These are phyloP conservation scores for Globisporangium cystogenes DNA, from an alignment of 352 stramenopile species.

Conservation along the genomic window DNA sequence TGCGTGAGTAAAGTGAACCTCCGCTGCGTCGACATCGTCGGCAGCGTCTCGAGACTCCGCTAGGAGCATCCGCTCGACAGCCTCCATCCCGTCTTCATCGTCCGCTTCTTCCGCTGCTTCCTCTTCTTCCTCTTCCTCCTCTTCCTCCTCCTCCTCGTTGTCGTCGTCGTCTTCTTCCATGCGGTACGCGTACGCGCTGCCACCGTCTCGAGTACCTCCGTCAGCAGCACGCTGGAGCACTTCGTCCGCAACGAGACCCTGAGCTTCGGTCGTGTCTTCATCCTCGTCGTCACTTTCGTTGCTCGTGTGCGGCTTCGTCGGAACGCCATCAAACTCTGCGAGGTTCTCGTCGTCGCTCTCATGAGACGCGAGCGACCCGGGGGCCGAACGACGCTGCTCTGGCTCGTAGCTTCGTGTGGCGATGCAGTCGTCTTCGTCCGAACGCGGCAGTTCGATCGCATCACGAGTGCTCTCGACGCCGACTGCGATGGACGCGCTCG, in stretches of 20 bases:
- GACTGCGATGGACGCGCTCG: no score
- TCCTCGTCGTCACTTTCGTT: background rate
- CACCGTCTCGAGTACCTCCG: background rate
- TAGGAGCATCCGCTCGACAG: slow-evolving; percentile 11
- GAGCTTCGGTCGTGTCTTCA: background rate
- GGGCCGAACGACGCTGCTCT: background rate
- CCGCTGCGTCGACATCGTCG: background rate
- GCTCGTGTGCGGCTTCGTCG: background rate
- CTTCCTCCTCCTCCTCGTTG: background rate
- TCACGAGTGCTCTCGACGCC: no score
- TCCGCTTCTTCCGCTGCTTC: no score
- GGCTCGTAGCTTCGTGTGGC: background rate
- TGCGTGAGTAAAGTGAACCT: background rate
- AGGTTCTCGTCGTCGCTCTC: slow-evolving; percentile 7
- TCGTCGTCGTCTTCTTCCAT: slow-evolving; percentile 16
- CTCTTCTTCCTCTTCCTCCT: no score
- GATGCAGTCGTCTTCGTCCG: background rate
- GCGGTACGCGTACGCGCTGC: background rate
- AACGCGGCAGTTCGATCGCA: no score
- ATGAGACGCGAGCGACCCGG: background rate
- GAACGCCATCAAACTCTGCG: background rate
- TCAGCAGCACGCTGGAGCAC: no score
- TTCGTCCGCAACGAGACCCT: no score
- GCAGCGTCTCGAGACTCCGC: background rate
- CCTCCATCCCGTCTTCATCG: slow-evolving; percentile 4